Base-by-base conservation (phyloP, 2,329 filamentous ascomycete genomes). In the Cyanodermella asteris region DNA sequence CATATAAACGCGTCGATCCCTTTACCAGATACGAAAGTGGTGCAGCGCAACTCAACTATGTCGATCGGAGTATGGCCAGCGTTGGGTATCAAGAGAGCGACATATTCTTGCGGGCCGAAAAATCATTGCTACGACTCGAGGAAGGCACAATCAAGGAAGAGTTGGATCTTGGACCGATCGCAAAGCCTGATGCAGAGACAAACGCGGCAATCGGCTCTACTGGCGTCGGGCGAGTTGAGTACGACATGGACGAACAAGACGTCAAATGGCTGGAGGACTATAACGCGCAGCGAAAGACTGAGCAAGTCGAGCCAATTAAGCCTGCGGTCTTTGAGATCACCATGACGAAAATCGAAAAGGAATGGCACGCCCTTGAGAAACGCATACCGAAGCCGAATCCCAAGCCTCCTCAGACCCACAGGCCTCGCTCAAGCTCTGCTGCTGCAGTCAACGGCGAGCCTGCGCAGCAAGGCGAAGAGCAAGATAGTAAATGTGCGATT, bases 241-340 rank as follows among this genome's bases (percentile, higher is more conserved):
- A 97, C 45, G 87, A 97, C 46, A 97, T 97, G 87, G 87, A 97
- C 42, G 87, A 97, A 49, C 87, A 97, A 43, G 87, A 97, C 45
- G 81, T 91, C 36, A 80, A 82, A 53, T 97, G 87, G 87, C 56
- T 97, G 14, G 75, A 87, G 37, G 65, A 69, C 19, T 68, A 84
- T 43, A 97, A 97, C 39, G 52, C 56, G 8, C 69, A 75, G 38
- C 68, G 87, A 29, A 76, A 71, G 43, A 61, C 64, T 13, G 65
- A 74, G 36, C 69, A 72, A 22, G 66, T 78, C 13, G 78, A 90
- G 36, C 60, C 70, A 3, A 87, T 97, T 39, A 90, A 82, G 24
- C 77, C 82, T 12, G 82, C 91, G 33, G 69, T 93, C 25, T 93
- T 97, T 41, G 87, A 97, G 46, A 90, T 94, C 33, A 90, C 82